These are phyloP conservation scores for Scheffersomyces titani DNA, from an alignment of 1,139 yeast genomes.

Conservation along the genomic window DNA sequence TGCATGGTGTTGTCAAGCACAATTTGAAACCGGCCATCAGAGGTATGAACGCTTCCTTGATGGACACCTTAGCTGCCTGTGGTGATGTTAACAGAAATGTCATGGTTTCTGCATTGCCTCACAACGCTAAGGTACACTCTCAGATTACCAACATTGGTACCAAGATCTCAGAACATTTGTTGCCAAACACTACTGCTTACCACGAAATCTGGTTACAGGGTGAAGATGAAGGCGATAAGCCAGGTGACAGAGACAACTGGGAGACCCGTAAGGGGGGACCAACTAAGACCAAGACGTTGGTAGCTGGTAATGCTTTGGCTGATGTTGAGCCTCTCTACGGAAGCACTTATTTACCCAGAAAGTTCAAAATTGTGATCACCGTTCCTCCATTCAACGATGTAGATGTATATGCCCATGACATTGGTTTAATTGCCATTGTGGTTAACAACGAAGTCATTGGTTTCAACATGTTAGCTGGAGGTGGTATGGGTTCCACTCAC, in stretches of 20 bases:
- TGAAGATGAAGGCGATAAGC: conserved; percentile 69
- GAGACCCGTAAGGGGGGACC: conserved; percentile 79
- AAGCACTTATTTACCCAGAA: conserved; percentile 87
- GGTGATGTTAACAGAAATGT: conserved; percentile 98
- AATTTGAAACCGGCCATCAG: conserved; percentile 88
- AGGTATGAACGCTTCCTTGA: conserved; percentile 85
- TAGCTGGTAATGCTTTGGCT: conserved; percentile 84
- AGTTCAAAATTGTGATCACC: conserved; percentile 91
- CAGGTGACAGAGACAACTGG: conserved; percentile 70
- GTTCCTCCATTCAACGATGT: conserved; percentile 98
- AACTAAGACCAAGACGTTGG: conserved; percentile 72
- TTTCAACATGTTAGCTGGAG: conserved; percentile 89
- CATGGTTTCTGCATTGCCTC: conserved; percentile 86
- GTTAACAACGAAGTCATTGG: conserved; percentile 69
- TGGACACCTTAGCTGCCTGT: conserved; percentile 97
- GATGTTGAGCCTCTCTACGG: conserved; percentile 90
- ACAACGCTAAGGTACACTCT: conserved; percentile 76
- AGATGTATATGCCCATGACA: conserved; percentile 94
- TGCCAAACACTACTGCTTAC: conserved; percentile 92
- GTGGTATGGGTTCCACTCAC: conserved; percentile 99
- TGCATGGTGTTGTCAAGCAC: conserved; percentile 92
- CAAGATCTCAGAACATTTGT: conserved; percentile 73
- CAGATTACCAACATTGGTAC: conserved; percentile 69
- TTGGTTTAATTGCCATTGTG: conserved; percentile 88
- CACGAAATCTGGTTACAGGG: conserved; percentile 97